Conservation (phyloP, 176 grass and related monocot species). For the Themeda triandra region DNA sequence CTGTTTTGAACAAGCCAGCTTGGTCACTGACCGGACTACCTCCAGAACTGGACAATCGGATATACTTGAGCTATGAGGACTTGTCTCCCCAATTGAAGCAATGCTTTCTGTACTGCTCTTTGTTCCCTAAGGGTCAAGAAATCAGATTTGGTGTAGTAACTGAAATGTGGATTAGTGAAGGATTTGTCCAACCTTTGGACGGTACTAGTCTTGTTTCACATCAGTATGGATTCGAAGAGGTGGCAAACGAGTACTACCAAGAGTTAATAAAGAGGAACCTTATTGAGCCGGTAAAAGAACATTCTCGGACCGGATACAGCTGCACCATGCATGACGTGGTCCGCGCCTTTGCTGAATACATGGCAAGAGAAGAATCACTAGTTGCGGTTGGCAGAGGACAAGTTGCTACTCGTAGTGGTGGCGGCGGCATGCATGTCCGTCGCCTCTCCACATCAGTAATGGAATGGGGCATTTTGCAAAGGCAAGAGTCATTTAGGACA, state of each 20-base stretch:
- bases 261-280: constrained; percentile 17
- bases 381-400: not conserved
- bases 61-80: constrained; percentile 19
- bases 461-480: not conserved
- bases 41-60: not conserved
- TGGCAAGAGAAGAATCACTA: not conserved
- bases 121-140: not conserved
- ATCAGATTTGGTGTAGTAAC: not conserved
- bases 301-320: fast-evolving
- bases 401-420: too few relatives aligned
- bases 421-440: not conserved
- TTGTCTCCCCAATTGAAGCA: constrained; percentile 17
- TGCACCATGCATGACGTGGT: constrained; percentile 12
- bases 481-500: not conserved
- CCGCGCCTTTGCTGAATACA: not conserved
- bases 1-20: not conserved
- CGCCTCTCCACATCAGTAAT: not conserved
- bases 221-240: not conserved
- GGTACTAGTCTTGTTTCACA: not conserved
- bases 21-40: constrained; percentile 1
- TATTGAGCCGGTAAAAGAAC: not conserved
- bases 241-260: not conserved
- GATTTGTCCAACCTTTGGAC: not conserved
- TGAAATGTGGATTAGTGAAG: constrained; percentile 12
- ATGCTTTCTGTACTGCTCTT: constrained; percentile 27